Base-by-base conservation (phyloP, 2,329 filamentous ascomycete genomes). In the Purpureocillium lavendulum region DNA sequence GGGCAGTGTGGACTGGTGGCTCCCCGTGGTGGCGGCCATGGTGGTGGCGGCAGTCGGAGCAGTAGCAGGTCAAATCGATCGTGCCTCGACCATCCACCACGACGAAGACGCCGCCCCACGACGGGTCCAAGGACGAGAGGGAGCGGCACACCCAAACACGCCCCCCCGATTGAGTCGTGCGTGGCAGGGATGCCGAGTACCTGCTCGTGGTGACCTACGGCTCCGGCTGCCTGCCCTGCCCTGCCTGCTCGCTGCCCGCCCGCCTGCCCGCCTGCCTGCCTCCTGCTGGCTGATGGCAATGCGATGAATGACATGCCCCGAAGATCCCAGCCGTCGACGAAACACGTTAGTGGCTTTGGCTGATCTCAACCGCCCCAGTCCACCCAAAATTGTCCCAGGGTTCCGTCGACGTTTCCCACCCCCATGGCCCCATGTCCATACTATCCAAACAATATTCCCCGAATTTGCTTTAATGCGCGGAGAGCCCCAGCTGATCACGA, bases 391-490 rank as follows among this genome's bases (percentile, higher is more conserved):
- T 50, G 58, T 51, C 56, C 56, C 35, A 63, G 61, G 62, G 54
- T 60, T 55, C 47, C 55, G 45, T 58, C 39, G 36, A 39, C 29
- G 30, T 52, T 55, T 55, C 56, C 56, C 49, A 50, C 43, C 44
- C 57, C 52, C 63, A 62, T 59, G 56, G 55, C 52, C 55, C 52
- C 45, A 48, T 47, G 52, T 54, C 57, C 38, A 43, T 60, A 13
- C 11, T 62, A 33, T 42, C 18, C 55, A 67, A 57, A 65, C 63
- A 62, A 67, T 69, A 68, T 65, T 67, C 64, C 43, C 66, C 66
- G 64, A 67, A 61, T 64, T 56, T 64, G 64, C 55, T 65, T 63
- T 64, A 63, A 61, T 58, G 60, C 56, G 59, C 60, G 58, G 61
- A 62, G 60, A 65, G 60, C 61, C 64, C 66, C 62, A 60, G 59